These are phyloP conservation scores for Podospora comata DNA, from an alignment of 495 filamentous ascomycete species.

Conservation along the genomic window DNA sequence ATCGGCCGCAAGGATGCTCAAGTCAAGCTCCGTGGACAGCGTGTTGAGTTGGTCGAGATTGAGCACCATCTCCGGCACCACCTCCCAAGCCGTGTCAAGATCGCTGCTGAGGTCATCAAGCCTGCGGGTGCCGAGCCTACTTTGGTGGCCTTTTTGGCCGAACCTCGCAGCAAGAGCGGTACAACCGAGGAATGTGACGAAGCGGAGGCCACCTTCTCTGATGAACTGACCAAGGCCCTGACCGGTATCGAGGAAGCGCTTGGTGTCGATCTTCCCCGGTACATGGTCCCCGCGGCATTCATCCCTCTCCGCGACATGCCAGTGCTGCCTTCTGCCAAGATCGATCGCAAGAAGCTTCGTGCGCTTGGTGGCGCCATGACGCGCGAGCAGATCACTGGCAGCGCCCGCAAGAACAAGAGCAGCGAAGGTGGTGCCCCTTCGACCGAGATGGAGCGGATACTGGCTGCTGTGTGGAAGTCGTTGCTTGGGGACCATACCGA, in stretches of 20 bases:
- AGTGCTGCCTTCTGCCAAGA: slow-evolving; percentile 48
- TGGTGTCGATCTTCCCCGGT: slow-evolving; percentile 44
- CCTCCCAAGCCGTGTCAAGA: slow-evolving; percentile 16
- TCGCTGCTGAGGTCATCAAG: slow-evolving; percentile 41
- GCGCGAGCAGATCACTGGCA: slow-evolving; percentile 19
- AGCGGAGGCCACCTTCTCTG: slow-evolving; percentile 9
- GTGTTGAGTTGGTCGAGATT: slow-evolving; percentile 40
- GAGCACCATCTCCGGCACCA: slow-evolving; percentile 27
- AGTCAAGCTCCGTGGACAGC: slow-evolving; percentile 39
- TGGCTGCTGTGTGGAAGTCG: slow-evolving; percentile 14
- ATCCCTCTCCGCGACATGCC: slow-evolving; percentile 34
- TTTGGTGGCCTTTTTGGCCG: slow-evolving; percentile 30
- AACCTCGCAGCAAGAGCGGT: neutral
- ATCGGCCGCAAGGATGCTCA: slow-evolving; percentile 39
- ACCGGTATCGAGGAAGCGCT: slow-evolving; percentile 18
- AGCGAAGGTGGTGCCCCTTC: neutral
- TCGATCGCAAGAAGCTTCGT: slow-evolving; percentile 45
- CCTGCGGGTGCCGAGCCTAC: slow-evolving; percentile 35
- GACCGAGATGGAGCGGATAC: slow-evolving; percentile 14
- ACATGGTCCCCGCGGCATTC: slow-evolving; percentile 53
- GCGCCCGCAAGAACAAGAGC: slow-evolving; percentile 3
- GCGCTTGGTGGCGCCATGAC: slow-evolving; percentile 21
- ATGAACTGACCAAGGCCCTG: slow-evolving; percentile 8
- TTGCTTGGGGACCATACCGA: slow-evolving; percentile 17
- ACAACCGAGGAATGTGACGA: slow-evolving; percentile 4